Evolutionary conservation across 2,329 filamentous ascomycete species (phyloP), one percentile per base, ranked within the genome.

Genomic region (Scytalidium lignicola): DNA sequence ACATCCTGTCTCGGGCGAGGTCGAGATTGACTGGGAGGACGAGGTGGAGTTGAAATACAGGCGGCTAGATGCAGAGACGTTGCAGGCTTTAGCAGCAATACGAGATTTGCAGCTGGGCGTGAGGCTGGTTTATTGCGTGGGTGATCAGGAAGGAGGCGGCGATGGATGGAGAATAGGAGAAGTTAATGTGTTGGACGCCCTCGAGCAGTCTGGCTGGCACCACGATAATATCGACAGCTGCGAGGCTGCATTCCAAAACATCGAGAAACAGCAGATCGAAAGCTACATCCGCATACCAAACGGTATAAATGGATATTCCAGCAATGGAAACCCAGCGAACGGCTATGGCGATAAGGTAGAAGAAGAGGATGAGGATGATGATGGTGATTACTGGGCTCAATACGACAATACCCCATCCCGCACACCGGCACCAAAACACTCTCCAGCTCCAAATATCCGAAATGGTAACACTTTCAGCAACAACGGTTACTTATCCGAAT

Each of bases 1-100:
- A n/a, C 88, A 93, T 60, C 88, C 88, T 2, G 81, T 86, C 3
- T 90, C 86, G 2, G 88, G 87, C 47, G 87, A 91, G 65, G 79
- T 92, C 47, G 88, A 92, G 68, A 68, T 91, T 18, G 77, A 82
- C 59, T 75, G 65, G 65, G 84, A 89, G 47, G 75, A 78, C 74
- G 85, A 89, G 49, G 76, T 80, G 7, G 73, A 80, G 51, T 73
- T 75, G 22, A 74, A 78, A 47, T 92, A 84, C 68, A 74, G 80
- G 51, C 75, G 86, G n/a, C 65, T 88, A 29, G 88, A 93, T 60
- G 69, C 78, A 41, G 88, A 93, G 67, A 93, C 88, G 0, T 66
- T 91, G 46, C 85, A 91, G 59, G 75, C 82, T 3, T 72, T 86
- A 23, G 73, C 88, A 6, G 75, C 78, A 2, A 68, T 90, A 21